Evolutionary conservation across 2,329 filamentous ascomycete genomes (phyloP), one percentile per base, ranked within the genome.

Genomic region (Plectosphaerella plurivora): DNA sequence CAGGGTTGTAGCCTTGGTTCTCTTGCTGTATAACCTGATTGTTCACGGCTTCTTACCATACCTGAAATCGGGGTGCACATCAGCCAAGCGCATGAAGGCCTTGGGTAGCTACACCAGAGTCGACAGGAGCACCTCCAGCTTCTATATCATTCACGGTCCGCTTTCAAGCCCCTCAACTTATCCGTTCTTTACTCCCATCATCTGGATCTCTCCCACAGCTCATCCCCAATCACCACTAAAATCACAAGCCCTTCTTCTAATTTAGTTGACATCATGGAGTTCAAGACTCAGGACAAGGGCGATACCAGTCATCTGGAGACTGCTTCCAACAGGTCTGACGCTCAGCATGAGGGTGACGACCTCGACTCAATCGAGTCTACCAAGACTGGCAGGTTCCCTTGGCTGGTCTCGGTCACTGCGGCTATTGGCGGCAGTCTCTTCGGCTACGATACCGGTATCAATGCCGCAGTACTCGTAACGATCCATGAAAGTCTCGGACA

Each of bases 361-460:
- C 25, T 53, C 18, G 49, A 55, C n/a, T 47, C 46, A 11, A 51
- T 48, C 6, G 35, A 53, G 51, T 35, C 65, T 28, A 57, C 46
- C 8, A 59, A n/a, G 51, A 60, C 39, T 10, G 53, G 14, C 53
- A 63, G 52, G 49, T 59, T 8, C 57, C 35, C 18, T 4, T 35
- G 18, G 25, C 47, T 50, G 36, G 47, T 20, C 25, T 37, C 22
- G 10, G 15, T 18, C 12, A 39, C n/a, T 4, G 41, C 12, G 8
- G 37, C 42, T 9, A 15, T 37, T 49, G 53, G 47, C 50, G 55
- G 57, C 3, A 58, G 62, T 45, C 62, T 62, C 15, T 67, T 65
- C 55, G 68, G 71, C 22, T 77, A 75, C 59, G 75, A 75, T 55
- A 78, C 68, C 45, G 74, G 66, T 39, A 68, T 70, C 61, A 77